Evolutionary conservation across 2,329 filamentous ascomycete genomes (phyloP).

Genomic region (Colletotrichum cuscutae): DNA sequence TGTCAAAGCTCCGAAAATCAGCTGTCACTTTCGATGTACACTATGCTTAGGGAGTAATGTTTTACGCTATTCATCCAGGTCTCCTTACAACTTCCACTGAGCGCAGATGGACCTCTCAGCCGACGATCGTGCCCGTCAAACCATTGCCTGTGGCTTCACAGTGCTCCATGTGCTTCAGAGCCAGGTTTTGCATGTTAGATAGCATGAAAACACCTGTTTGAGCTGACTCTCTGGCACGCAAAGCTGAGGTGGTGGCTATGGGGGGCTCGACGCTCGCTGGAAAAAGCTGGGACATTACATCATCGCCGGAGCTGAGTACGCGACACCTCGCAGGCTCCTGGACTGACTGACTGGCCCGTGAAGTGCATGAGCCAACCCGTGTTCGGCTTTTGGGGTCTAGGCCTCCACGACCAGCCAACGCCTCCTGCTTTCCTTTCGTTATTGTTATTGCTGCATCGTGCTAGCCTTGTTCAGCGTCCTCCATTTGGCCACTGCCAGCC

Average conservation of each 20-base stretch:
- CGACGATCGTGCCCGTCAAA: neutral
- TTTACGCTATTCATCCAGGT: neutral
- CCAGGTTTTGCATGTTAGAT: neutral
- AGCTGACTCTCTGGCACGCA: slow-evolving; percentile 16
- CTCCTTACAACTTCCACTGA: neutral
- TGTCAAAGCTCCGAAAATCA: slow-evolving; percentile 17
- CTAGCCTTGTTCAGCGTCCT: slow-evolving; percentile 25
- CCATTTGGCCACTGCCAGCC: slow-evolving; percentile 7
- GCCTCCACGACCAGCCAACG: slow-evolving; percentile 4
- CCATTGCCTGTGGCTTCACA: neutral
- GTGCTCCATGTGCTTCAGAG: neutral
- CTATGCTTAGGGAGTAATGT: neutral
- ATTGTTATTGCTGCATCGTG: slow-evolving; percentile 24
- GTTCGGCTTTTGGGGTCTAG: slow-evolving; percentile 2
- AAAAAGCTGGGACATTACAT: slow-evolving; percentile 27
- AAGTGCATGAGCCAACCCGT: slow-evolving; percentile 11
- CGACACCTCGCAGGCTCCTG: slow-evolving; percentile 1
- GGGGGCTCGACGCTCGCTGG: slow-evolving; percentile 3
- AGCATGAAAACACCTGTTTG: neutral
- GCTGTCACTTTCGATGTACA: neutral
- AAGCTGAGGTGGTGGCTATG: slow-evolving; percentile 5
- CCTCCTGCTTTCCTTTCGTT: neutral
- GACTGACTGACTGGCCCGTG: slow-evolving; percentile 6
- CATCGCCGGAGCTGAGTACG: slow-evolving; percentile 14
- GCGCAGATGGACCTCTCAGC: neutral